These are phyloP conservation scores for Starmerella scarabaei DNA, from an alignment of 805 yeast species.

Conservation along the genomic window DNA sequence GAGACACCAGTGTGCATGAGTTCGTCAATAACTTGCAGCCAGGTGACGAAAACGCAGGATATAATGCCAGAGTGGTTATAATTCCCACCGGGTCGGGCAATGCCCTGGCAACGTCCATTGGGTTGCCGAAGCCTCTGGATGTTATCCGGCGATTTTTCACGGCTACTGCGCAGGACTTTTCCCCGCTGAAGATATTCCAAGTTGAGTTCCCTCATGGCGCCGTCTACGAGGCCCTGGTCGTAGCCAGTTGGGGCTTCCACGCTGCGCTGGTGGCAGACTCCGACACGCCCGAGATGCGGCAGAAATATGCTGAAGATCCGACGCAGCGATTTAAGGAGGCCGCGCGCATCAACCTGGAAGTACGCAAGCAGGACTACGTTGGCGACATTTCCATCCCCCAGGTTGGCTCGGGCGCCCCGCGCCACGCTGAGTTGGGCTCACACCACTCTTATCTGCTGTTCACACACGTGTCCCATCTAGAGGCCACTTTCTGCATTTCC, in stretches of 20 bases:
- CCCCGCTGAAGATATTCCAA: conserved; percentile 35
- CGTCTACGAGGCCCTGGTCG: conserved; percentile 39
- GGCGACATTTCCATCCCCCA: conserved; percentile 28
- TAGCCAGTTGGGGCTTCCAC: conserved; percentile 76
- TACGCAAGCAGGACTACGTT: conserved; percentile 38
- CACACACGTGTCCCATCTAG: conserved; percentile 45
- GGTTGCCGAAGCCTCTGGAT: conserved; percentile 23
- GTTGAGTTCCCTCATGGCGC: conserved; percentile 32
- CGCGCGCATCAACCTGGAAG: conserved; percentile 40
- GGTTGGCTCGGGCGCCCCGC: conserved; percentile 22
- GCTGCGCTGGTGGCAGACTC: conserved; percentile 74
- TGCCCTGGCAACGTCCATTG: conserved; percentile 56
- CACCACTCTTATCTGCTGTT: conserved; percentile 49
- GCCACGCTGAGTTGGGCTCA: not conserved
- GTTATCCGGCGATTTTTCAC: conserved; percentile 24
- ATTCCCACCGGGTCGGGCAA: conserved; percentile 84
- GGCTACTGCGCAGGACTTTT: conserved; percentile 7
- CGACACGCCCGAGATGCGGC: conserved; percentile 53
- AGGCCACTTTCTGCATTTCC: conserved; percentile 48
- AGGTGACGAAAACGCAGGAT: not conserved
- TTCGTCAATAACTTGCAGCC: conserved; percentile 42
- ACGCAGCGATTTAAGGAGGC: conserved; percentile 50
- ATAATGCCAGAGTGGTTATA: conserved; percentile 20
- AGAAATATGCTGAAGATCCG: conserved; percentile 43
- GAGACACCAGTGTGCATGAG: conserved; percentile 77